phyloP scores from a whole-genome alignment of 441 rosid genomes.

The Euphorbia corollata region DNA sequence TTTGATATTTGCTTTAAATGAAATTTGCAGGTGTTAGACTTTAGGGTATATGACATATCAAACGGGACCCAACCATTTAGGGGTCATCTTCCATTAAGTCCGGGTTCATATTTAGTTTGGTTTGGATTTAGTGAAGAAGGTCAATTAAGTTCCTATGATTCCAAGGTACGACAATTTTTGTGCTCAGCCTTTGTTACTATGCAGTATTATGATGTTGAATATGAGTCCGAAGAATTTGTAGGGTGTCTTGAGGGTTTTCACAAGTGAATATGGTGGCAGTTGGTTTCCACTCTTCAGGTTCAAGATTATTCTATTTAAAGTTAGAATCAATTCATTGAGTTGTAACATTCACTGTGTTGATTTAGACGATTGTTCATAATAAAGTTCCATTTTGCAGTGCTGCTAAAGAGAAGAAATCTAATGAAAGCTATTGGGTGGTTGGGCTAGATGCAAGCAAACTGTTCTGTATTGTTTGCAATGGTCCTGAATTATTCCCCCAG shows the following conservation, averaged over 20 bases:
- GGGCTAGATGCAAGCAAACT: constrained; percentile 64
- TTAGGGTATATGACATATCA: constrained; percentile 51
- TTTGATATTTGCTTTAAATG: constrained; percentile 8
- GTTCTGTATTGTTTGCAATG: constrained; percentile 64
- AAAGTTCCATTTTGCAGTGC: constrained; percentile 38
- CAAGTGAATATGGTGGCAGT: constrained; percentile 71
- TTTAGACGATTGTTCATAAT: constrained; percentile 1
- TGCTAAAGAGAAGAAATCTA: constrained; percentile 50
- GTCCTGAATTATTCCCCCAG: constrained; percentile 64
- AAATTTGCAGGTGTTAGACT: constrained; percentile 64
- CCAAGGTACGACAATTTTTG: constrained; percentile 45
- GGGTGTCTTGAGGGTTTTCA: constrained; percentile 70
- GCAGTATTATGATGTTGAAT: constrained; percentile 15
- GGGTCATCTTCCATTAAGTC: constrained; percentile 73
- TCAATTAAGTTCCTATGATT: constrained; percentile 68
- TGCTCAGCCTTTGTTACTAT: constrained; percentile 11
- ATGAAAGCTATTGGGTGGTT: constrained; percentile 80
- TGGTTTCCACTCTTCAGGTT: constrained; percentile 97
- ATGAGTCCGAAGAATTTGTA: constrained; percentile 27
- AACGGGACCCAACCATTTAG: constrained; percentile 45
- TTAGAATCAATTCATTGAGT: constrained; percentile 6
- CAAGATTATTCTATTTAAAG: constrained; percentile 19
- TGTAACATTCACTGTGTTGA: constrained; percentile 11
- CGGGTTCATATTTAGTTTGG: constrained; percentile 76
- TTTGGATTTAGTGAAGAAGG: constrained; percentile 90